phyloP scores from a whole-genome alignment of 176 grass and related monocot species.

The Thalia dealbata region DNA sequence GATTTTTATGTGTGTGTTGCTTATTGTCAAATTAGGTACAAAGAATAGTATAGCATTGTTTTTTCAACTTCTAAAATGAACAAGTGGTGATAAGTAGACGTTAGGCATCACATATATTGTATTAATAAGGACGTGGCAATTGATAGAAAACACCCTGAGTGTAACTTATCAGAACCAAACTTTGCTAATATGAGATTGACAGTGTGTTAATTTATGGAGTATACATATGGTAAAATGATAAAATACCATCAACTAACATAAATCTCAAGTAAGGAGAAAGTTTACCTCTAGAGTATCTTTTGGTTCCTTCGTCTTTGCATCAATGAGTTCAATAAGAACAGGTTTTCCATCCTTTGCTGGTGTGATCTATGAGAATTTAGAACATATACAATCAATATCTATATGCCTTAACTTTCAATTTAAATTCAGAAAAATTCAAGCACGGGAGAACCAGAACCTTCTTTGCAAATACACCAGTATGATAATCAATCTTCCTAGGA shows the following conservation, averaged over 20 bases:
- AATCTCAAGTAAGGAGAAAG: neutral
- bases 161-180: too few species aligned
- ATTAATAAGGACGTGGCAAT: too few species aligned
- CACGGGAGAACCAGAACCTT: slow-evolving; percentile 36
- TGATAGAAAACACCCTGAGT: too few species aligned
- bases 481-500: slow-evolving; percentile 81
- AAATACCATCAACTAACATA: too few species aligned
- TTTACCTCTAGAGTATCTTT: slow-evolving; percentile 84
- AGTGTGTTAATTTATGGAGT: too few species aligned
- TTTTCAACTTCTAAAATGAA: too few species aligned
- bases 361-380: slow-evolving; percentile 45
- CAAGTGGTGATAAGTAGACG: too few species aligned
- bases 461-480: slow-evolving; percentile 87
- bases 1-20: too few species aligned
- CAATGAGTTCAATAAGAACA: slow-evolving; percentile 88
- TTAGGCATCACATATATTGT: too few species aligned
- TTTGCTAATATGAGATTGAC: neutral
- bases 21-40: too few species aligned
- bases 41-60: too few species aligned
- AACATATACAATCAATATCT: neutral
- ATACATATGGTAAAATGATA: too few species aligned
- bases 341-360: slow-evolving; percentile 88
- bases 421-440: neutral
- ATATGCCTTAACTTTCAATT: neutral
- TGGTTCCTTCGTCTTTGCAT: slow-evolving; percentile 90